Evolutionary conservation across 1,284 basidiomycete genomes (phyloP), one percentile per base, ranked within the genome.

Genomic region (Ceratobasidium theobromae): DNA sequence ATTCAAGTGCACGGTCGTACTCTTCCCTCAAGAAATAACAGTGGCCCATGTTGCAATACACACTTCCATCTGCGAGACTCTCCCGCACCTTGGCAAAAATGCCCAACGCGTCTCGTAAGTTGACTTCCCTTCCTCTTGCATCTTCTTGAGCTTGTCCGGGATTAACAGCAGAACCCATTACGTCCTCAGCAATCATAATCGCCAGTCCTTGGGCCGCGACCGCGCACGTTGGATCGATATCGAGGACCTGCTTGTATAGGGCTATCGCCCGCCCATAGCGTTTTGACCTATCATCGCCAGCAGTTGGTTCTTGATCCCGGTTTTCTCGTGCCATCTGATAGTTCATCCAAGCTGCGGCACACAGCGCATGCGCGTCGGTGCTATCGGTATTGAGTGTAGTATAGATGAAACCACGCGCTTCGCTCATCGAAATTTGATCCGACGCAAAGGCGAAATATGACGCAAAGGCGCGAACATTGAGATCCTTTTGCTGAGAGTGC

Each of bases 1-100:
- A 90, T 76, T 98, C 94, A 69, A 97, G 94, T 0, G 95, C 94
- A 65, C 91, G 83, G 71, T 98, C 94, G 74, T 89, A 95, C 74
- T 98, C 95, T 67, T 96, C 95, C 55, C 91, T 82, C 28, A 86
- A 82, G 74, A 92, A 95, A 75, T 95, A 90, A 72, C 93, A 96
- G 73, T 97, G 95, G 0, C 95, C 95, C 80, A 97, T 95, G 74
- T 98, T 98, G 72, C 93, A 81, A 73, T 95, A 94, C 6, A 96
- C 93, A 70, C 89, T 89, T 1, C 91, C 91, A 69, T 94, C 90
- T 67, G 86, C 84, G 57, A 93, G 76, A 2, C 87, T 89, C 77
- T 97, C 95, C 67, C 91, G 82, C 62, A 97, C 89, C 75, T 95
- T 93, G 4, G 86, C 87, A 71, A 98, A 91, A 25, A 95, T 82